Percentiles rank a stretch among this genome's conserved stretches.
These are phyloP conservation scores for Ceratocystis albifundus DNA, from an alignment of 2,329 filamentous ascomycete genomes.

Conservation along the genomic window DNA sequence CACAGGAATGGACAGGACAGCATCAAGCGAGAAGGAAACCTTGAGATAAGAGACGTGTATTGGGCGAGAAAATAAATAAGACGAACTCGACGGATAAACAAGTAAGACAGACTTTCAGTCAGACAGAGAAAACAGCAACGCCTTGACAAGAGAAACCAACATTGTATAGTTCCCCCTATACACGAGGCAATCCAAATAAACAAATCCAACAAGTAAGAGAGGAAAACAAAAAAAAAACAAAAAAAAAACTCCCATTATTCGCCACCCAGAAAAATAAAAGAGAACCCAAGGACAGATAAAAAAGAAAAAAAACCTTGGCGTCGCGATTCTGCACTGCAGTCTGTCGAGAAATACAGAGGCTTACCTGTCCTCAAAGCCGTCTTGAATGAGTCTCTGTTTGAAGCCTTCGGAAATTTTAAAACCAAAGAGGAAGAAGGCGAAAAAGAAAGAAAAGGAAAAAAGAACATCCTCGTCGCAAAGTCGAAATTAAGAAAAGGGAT, in stretches of 20 bases:
- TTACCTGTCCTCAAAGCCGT: no score
- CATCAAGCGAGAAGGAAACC: no score
- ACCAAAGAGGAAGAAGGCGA: not conserved
- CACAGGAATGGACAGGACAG: not conserved
- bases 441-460: not conserved
- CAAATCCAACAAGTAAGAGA: not conserved
- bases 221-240: not conserved
- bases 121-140: not conserved
- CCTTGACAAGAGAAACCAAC: not conserved
- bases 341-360: not conserved
- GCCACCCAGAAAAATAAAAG: not conserved
- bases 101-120: not conserved
- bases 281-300: not conserved
- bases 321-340: no score
- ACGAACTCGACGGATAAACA: not conserved
- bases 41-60: no score
- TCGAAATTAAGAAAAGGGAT: constrained; percentile 4
- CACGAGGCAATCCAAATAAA: not conserved
- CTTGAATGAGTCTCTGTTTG: no score
- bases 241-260: not conserved
- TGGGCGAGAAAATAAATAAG: not conserved
- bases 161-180: not conserved
- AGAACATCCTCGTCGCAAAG: not conserved
- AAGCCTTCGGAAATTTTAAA: not conserved
- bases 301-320: not conserved